Conservation (phyloP, 2,329 filamentous ascomycete species). For the Colletotrichum musicola region DNA sequence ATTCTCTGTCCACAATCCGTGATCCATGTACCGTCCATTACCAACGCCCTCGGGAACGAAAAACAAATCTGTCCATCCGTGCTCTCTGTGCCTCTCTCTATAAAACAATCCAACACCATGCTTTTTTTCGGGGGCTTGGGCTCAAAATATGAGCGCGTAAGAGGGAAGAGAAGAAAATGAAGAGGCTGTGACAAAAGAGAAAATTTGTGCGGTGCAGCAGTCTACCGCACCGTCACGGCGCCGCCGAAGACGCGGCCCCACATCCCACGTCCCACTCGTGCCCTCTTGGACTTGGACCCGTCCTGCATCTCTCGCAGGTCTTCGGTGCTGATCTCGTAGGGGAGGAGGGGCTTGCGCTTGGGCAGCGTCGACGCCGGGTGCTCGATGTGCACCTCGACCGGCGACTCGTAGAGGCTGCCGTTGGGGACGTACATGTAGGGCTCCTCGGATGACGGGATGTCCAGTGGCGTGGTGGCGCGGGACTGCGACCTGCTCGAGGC, state of each 20-base stretch:
- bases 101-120: constrained; percentile 38
- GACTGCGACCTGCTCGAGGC: constrained; percentile 59
- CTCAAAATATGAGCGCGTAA: constrained; percentile 12
- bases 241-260: constrained; percentile 67
- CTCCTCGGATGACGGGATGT: constrained; percentile 55
- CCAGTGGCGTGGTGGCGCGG: constrained; percentile 64
- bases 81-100: constrained; percentile 34
- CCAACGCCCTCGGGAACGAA: constrained; percentile 34
- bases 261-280: constrained; percentile 61
- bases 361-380: constrained; percentile 52
- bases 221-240: constrained; percentile 54
- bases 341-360: constrained; percentile 51
- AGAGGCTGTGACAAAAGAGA: constrained; percentile 23
- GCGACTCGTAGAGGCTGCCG: constrained; percentile 63
- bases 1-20: constrained; percentile 36
- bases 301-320: constrained; percentile 65
- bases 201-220: constrained; percentile 9
- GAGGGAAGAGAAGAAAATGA: constrained; percentile 36
- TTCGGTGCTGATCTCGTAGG: constrained; percentile 68
- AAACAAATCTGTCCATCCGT: constrained; percentile 26
- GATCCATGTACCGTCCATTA: constrained; percentile 37
- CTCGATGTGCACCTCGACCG: constrained; percentile 59
- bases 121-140: constrained; percentile 34
- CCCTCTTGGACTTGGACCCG: constrained; percentile 61
- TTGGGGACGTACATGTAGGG: constrained; percentile 56